Base-by-base conservation (phyloP, 1,139 yeast species). In the Candida labiduridarum region DNA sequence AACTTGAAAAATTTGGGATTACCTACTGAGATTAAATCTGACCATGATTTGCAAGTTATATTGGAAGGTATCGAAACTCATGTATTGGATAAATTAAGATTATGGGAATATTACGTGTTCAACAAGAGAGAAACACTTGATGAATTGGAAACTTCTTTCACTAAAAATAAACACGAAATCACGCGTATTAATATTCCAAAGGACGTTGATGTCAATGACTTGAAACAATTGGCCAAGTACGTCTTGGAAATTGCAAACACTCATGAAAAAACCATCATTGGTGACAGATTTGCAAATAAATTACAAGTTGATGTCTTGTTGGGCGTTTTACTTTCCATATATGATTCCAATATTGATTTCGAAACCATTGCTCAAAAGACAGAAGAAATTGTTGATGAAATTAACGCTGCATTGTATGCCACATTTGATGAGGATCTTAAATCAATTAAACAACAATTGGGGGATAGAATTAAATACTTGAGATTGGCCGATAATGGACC, bases 91-190 rank as follows among this genome's bases (percentile, higher is more conserved):
- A 75, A 79, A 9, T 69, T 90, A 50, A 78, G 84, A 53, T 76
- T 94, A 48, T 94, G 99, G 99, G 91, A 94, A 66, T 94, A 71
- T 66, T 94, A 91, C 62, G 92, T 87, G 10, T 76, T 91, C 44
- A 79, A 89, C 64, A 82, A 80, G 42, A 57, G 61, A 11, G 61
- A 57, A 2, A 71, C 74, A 49, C 60, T 79, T 38, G 56, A 56
- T 0, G 61, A 64, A 4, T 59, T 81, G 44, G 66, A 69, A 47
- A 65, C 71, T 1, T 66, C 76, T 8, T 84, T 84, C n/a, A 42
- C 45, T 7, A 64, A 69, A 1, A 69, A 72, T 8, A 52, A 57
- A 11, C 47, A 53, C 16, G 50, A 58, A 4, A 54, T 67, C 11
- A 39, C 54, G 1, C 70, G 74, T 0, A 62, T 67, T 12, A 65